phyloP scores from a whole-genome alignment of 2,329 filamentous ascomycete species.

The Gyromitra esculenta region DNA sequence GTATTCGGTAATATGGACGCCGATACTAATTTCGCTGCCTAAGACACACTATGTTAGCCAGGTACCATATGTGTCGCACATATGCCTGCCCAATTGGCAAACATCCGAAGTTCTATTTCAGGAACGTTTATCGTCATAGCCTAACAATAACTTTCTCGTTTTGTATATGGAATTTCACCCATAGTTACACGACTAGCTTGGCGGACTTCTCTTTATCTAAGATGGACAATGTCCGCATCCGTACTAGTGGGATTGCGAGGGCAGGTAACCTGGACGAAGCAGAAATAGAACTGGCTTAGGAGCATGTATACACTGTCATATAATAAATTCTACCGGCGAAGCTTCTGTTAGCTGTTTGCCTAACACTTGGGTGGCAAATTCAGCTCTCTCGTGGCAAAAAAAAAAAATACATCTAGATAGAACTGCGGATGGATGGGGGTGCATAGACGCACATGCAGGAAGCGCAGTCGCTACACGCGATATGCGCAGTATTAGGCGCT shows the following conservation, averaged over 20 bases:
- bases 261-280: too few relatives aligned
- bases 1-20: too few relatives aligned
- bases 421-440: background rate
- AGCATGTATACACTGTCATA: background rate
- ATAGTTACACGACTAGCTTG: too few relatives aligned
- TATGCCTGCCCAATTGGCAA: background rate
- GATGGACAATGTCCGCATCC: background rate
- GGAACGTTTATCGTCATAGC: background rate
- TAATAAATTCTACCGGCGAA: background rate
- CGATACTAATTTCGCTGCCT: too few relatives aligned
- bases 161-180: background rate
- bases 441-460: background rate
- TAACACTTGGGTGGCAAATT: background rate
- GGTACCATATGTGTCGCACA: background rate
- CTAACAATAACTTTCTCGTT: background rate
- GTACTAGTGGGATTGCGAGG: background rate
- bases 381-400: background rate
- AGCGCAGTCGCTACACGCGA: background rate
- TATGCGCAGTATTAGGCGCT: slow-evolving; percentile 5
- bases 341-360: too few relatives aligned
- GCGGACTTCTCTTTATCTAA: background rate
- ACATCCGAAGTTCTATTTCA: background rate
- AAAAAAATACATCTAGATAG: background rate
- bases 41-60: too few relatives aligned
- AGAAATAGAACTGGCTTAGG: background rate